These are phyloP conservation scores for Amoebophrya sp. DNA, from an alignment of 169 alveolate species.

Conservation along the genomic window DNA sequence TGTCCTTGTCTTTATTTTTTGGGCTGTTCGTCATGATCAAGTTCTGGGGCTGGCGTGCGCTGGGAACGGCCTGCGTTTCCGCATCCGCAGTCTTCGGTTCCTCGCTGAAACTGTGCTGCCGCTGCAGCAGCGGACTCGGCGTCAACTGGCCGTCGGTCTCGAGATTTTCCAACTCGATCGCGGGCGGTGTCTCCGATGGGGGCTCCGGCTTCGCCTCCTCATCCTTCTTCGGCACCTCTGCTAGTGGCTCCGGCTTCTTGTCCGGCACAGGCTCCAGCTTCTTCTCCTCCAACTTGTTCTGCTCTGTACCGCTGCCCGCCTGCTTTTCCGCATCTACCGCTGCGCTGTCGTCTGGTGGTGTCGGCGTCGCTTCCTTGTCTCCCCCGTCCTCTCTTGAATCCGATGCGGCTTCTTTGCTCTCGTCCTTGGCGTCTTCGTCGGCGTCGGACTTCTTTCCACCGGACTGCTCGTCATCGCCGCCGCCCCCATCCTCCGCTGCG, in stretches of 20 bases:
- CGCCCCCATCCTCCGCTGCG: no score
- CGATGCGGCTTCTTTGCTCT: neutral
- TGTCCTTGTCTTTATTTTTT: neutral
- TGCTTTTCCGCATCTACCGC: no score
- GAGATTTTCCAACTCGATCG: neutral
- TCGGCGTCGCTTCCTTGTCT: neutral
- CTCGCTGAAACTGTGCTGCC: neutral
- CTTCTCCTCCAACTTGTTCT: neutral
- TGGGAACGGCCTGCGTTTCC: neutral
- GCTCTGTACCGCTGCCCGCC: no score
- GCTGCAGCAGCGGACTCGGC: neutral
- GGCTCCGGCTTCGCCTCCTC: neutral
- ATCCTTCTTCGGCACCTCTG: no score
- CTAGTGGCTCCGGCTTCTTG: no score
- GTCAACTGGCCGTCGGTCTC: neutral
- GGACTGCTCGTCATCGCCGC: neutral
- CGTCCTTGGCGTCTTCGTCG: neutral
- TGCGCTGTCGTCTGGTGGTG: neutral
- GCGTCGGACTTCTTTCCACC: neutral
- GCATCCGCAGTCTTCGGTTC: neutral
- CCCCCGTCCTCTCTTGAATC: neutral
- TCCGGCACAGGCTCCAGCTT: neutral
- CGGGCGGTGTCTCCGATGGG: neutral
- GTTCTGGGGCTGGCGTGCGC: neutral
- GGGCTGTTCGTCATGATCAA: neutral